Percentiles rank a stretch among this genome's conserved stretches.
Conservation (phyloP, 2,329 filamentous ascomycete genomes). For the Mycosphaerelloides madeirae region DNA sequence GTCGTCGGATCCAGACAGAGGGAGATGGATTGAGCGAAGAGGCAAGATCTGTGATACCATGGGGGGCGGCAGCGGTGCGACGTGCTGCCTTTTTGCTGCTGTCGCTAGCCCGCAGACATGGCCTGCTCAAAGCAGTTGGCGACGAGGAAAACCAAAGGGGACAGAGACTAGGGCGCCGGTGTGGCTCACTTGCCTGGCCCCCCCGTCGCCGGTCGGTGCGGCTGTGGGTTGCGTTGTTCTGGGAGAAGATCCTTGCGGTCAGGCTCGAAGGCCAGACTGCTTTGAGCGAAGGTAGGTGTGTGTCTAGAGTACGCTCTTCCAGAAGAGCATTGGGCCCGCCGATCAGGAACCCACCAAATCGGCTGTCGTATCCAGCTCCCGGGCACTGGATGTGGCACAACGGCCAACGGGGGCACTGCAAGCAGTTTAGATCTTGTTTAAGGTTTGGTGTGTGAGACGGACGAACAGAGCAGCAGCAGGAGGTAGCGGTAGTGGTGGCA, state of each 20-base stretch:
- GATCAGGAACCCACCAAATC: conserved; percentile 26
- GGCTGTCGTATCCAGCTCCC: conserved; percentile 26
- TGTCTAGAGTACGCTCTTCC: conserved; percentile 14
- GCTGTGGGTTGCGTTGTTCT: conserved; percentile 38
- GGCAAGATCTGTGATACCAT: conserved; percentile 34
- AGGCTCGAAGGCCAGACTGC: conserved; percentile 23
- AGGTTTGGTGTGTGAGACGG: conserved; percentile 20
- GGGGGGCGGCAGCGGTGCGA: conserved; percentile 29
- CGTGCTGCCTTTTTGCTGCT: conserved; percentile 12
- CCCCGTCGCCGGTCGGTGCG: conserved; percentile 39
- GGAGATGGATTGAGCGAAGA: conserved; percentile 30
- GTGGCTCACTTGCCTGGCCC: conserved; percentile 18
- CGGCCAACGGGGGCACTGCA: conserved; percentile 8
- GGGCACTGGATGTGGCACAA: conserved; percentile 24
- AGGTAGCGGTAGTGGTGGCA: background rate
- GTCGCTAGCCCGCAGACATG: too few species aligned
- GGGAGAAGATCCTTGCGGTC: conserved; percentile 37
- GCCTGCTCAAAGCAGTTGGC: conserved; percentile 20
- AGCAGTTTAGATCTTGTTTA: conserved; percentile 24
- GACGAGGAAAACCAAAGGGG: conserved; percentile 21
- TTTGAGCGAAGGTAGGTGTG: conserved; percentile 23
- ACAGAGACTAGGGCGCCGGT: conserved; percentile 37
- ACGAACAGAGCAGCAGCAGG: too few species aligned
- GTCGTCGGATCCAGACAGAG: conserved; percentile 27
- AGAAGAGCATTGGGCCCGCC: conserved; percentile 19